These are phyloP conservation scores for Phytopythium mirpurense DNA, from an alignment of 352 stramenopile genomes.

Conservation along the genomic window DNA sequence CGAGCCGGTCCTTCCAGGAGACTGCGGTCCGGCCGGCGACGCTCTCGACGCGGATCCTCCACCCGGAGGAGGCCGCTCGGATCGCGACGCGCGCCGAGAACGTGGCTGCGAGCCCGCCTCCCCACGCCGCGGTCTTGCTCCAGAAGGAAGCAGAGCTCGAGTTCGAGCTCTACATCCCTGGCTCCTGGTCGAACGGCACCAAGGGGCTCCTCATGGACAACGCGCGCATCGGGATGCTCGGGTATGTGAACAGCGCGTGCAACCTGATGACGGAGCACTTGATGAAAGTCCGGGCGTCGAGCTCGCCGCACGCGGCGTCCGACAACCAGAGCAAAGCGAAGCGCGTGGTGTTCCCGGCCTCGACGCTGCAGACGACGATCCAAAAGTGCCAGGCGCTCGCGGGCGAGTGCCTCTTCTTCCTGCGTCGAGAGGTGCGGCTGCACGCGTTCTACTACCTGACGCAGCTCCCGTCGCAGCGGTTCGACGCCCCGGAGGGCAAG, in stretches of 20 bases:
- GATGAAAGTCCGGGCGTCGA: constrained; percentile 18
- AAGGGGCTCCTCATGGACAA: constrained; percentile 69
- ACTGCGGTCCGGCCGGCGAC: constrained; percentile 29
- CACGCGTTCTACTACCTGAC: constrained; percentile 78
- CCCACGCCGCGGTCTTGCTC: constrained; percentile 1
- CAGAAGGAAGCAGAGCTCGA: constrained; percentile 53
- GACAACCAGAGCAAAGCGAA: not conserved
- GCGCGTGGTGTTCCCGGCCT: constrained; percentile 6
- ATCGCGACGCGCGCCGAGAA: constrained; percentile 1
- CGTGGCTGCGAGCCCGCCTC: not conserved
- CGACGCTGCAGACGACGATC: constrained; percentile 50
- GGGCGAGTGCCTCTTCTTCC: constrained; percentile 73
- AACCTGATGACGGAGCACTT: constrained; percentile 65
- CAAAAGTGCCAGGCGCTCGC: constrained; percentile 68
- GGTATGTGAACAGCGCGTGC: constrained; percentile 72
- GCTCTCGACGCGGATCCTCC: not conserved
- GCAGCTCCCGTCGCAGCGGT: constrained; percentile 63
- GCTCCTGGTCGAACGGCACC: constrained; percentile 38
- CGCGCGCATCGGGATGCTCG: constrained; percentile 68
- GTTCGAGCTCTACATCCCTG: constrained; percentile 48
- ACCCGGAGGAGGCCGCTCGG: not conserved
- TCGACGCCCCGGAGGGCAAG: constrained; percentile 47
- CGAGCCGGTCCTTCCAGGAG: constrained; percentile 43
- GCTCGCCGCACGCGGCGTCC: constrained; percentile 4
- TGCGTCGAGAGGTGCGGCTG: constrained; percentile 68